Evolutionary conservation across 176 grass and related monocot species (phyloP), one percentile per base, ranked within the genome.

Genomic region (Areca catechu): DNA sequence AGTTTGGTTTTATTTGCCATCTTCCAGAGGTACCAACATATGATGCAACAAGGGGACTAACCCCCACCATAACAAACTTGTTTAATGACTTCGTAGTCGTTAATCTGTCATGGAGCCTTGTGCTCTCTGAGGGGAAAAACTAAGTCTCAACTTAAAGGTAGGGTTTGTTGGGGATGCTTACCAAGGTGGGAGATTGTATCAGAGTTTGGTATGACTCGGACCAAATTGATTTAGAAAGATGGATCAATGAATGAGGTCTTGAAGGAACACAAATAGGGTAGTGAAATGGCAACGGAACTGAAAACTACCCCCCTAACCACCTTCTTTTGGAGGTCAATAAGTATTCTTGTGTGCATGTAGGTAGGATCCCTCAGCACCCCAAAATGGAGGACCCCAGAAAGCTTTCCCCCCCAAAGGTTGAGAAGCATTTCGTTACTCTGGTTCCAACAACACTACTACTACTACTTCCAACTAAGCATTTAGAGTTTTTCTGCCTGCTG

Each of bases 121-220:
- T 43, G 34, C 1, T 43, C 34, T 43, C 34, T 43, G 34, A 43
- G 34, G 12, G 50, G 4, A 15, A 73, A 74, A 66, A 62, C 54
- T 73, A 60, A 89, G 76, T 77, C 23, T 34, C 71, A 83, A 71
- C 71, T 69, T 76, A 61, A 71, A 61, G 5, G 34, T 6, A 19
- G 23, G 66, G 80, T 88, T 83, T 88, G 86, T 84, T 89, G 83
- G 57, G 15, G 65, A 60, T 50, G 77, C 75, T 81, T 73, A 66
- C 54, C 17, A 72, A 72, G 86, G 84, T 75, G 74, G 65, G 50
- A 71, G 21, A 72, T 60, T 54, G 58, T 56, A 89, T 81, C 86
- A 72, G 71, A 69, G 76, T 74, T 81, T 78, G 80, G 81, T 58
- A 48, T 3, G 54, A 69, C 58, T 23, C 29, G 25, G 4, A 22